Evolutionary conservation across 768 basidiomycete genomes (phyloP).

Genomic region (Boletus rubroflammeus): DNA sequence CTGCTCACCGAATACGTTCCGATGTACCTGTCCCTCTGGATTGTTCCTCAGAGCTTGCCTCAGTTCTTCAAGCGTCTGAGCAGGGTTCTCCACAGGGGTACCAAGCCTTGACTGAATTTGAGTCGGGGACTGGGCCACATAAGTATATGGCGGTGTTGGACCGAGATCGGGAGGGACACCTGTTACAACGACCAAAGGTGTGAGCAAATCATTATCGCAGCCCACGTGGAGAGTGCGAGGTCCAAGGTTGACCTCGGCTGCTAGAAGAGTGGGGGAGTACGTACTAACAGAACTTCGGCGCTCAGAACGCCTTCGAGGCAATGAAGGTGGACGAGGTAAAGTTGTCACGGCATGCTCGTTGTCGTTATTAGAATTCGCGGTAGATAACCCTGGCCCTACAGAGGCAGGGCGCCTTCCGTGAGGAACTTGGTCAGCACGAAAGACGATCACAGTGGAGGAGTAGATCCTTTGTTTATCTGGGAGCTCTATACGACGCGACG

Average conservation of each 20-base stretch:
- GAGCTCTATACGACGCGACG: slow-evolving; percentile 68
- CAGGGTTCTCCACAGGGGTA: slow-evolving; percentile 4
- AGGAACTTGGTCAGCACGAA: slow-evolving; percentile 53
- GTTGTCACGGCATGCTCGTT: not conserved
- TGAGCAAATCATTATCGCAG: not conserved
- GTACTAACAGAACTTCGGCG: not conserved
- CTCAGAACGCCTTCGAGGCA: slow-evolving; percentile 2
- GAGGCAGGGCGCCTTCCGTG: slow-evolving; percentile 24
- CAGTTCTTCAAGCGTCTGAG: slow-evolving; percentile 21
- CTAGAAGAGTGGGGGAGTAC: not conserved
- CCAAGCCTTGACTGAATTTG: not conserved
- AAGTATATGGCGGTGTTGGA: slow-evolving; percentile 28
- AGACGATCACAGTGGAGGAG: slow-evolving; percentile 69
- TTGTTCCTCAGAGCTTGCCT: slow-evolving; percentile 15
- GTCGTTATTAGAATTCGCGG: not conserved
- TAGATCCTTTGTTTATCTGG: slow-evolving; percentile 73
- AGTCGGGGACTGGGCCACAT: not conserved
- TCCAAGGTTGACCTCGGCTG: not conserved
- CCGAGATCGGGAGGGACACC: slow-evolving; percentile 10
- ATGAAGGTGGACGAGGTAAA: not conserved
- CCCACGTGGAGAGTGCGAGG: not conserved
- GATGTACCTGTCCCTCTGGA: not conserved
- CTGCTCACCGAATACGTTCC: not conserved
- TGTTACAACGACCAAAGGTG: not conserved
- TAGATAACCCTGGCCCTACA: slow-evolving; percentile 21